Evolutionary conservation across 2,329 filamentous ascomycete genomes (phyloP), one percentile per base, ranked within the genome.

Genomic region (Exophiala calicioides): DNA sequence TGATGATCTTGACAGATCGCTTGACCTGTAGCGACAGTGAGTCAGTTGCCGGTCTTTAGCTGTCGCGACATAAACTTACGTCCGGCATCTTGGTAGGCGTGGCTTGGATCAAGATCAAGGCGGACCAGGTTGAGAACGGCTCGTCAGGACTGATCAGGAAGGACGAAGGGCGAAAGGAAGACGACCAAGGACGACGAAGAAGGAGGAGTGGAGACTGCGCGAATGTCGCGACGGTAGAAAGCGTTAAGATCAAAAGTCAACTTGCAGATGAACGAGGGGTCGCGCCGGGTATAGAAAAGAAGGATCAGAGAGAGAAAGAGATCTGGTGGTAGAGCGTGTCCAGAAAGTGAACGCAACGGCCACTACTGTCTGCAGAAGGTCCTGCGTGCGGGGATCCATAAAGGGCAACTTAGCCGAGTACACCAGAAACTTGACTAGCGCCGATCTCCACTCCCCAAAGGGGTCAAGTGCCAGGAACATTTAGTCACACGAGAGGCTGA

Each of bases 1-100:
- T 97, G 59, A 96, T 80, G 73, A 98, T 82, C 80, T 91, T 94
- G 71, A 98, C 79, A 65, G 82, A 87, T 64, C 93, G 83, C 80
- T 96, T 86, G 62, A 85, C 72, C 83, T 87, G 60, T 41, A 31
- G 12, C 21, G 16, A 19, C 15, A 18, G 30, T 49, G 4, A 48
- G 31, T 26, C 12, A 26, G n/a, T 6, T 7, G 10, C 16, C 3
- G 4, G 9, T 20, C 5, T 31, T 21, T 5, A 16, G 2, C 8
- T 5, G 13, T 23, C 23, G 29, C 26, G 16, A 10, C 10, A 33
- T 27, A 29, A 24, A 53, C 53, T 47, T 44, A 55, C 53, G 50
- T 55, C 53, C 31, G 53, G 53, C 53, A 55, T 55, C 39, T 10
- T 53, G 52, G 38, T 32, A 36, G 42, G 15, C 13, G 38, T 36